Evolutionary conservation across 805 yeast genomes (phyloP).

Genomic region (Kodamaea laetipori): DNA sequence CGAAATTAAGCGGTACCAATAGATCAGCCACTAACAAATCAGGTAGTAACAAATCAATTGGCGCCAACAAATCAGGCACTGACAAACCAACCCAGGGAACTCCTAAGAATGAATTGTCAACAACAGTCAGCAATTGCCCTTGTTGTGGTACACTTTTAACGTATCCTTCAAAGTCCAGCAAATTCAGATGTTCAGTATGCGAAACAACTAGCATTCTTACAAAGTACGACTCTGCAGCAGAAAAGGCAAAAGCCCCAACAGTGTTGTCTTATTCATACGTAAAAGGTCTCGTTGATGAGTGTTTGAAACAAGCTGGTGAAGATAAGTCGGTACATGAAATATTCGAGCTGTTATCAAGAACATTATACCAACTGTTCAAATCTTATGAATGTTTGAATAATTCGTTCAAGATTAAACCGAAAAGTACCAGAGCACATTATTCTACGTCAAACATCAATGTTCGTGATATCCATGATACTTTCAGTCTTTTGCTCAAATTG

Average conservation of each 20-base stretch:
- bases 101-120: slow-evolving; percentile 5
- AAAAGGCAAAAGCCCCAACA: slow-evolving; percentile 8
- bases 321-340: slow-evolving; percentile 31
- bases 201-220: slow-evolving; percentile 44
- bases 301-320: slow-evolving; percentile 25
- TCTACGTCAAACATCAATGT: slow-evolving; percentile 53
- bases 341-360: slow-evolving; percentile 53
- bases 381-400: slow-evolving; percentile 48
- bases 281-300: slow-evolving; percentile 34
- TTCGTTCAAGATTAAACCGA: slow-evolving; percentile 50
- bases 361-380: slow-evolving; percentile 51
- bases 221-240: slow-evolving; percentile 21
- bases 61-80: too few relatives aligned
- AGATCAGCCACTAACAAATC: too few relatives aligned
- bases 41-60: too few relatives aligned
- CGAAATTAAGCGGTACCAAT: too few relatives aligned
- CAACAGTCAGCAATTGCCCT: slow-evolving; percentile 30
- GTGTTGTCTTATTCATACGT: slow-evolving; percentile 34
- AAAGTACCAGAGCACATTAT: slow-evolving; percentile 36
- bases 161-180: slow-evolving; percentile 29
- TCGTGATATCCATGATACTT: slow-evolving; percentile 48
- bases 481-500: slow-evolving; percentile 46
- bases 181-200: slow-evolving; percentile 65
- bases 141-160: slow-evolving; percentile 42
- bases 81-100: not conserved